Conservation (phyloP, 2,329 filamentous ascomycete species). For the Pseudogymnoascus sp. region DNA sequence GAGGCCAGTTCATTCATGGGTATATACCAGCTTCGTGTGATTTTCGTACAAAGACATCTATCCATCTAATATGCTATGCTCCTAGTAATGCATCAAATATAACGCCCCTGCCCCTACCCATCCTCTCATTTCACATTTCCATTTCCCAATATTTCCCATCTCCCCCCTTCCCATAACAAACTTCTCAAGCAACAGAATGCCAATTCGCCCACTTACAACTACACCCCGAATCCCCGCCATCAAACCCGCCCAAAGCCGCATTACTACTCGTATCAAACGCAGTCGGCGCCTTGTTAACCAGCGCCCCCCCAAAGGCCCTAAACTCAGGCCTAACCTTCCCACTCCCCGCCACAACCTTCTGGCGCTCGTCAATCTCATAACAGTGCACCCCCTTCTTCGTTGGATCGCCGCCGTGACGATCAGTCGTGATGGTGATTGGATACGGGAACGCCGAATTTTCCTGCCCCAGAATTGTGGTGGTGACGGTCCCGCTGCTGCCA, state of each 20-base stretch:
- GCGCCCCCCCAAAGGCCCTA: conserved; percentile 41
- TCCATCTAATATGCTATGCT: conserved; percentile 1
- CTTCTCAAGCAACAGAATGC: neutral
- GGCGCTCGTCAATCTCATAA: conserved; percentile 40
- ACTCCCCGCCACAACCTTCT: conserved; percentile 37
- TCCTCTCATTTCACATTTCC: neutral
- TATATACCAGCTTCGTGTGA: neutral
- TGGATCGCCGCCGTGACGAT: conserved; percentile 52
- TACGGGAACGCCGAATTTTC: conserved; percentile 52
- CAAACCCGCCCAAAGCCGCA: conserved; percentile 46
- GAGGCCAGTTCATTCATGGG: neutral
- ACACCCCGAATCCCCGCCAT: conserved; percentile 56
- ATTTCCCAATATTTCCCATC: neutral
- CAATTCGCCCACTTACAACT: conserved; percentile 51
- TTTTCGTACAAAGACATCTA: conserved; percentile 4
- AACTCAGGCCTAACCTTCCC: conserved; percentile 41
- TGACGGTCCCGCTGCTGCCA: conserved; percentile 13
- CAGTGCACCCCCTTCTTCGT: conserved; percentile 45
- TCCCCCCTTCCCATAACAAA: neutral
- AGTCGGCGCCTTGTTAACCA: conserved; percentile 42
- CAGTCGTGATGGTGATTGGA: conserved; percentile 50
- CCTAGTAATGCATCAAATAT: neutral
- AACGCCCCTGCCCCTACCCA: neutral
- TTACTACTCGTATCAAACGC: conserved; percentile 32
- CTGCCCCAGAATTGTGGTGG: conserved; percentile 26